Conservation (phyloP, 495 filamentous ascomycete genomes). For the Daldinia childiae region DNA sequence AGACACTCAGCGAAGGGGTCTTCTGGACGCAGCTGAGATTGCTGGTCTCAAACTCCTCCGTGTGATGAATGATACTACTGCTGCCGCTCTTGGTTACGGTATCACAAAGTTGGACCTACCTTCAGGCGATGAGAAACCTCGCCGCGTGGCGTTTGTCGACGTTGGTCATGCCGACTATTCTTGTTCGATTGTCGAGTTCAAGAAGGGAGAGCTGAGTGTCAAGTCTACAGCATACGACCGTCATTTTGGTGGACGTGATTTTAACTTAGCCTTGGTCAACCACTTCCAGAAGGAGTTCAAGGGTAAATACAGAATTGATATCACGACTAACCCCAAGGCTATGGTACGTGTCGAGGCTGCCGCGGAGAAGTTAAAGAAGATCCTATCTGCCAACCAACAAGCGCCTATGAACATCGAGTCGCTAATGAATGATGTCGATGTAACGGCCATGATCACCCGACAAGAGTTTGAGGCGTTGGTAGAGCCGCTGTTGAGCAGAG, state of each 20-base stretch:
- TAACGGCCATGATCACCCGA: slow-evolving; percentile 86
- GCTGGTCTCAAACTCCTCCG: slow-evolving; percentile 91
- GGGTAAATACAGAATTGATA: slow-evolving; percentile 90
- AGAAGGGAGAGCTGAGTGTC: slow-evolving; percentile 95
- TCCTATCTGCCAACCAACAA: slow-evolving; percentile 92
- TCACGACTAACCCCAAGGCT: slow-evolving; percentile 88
- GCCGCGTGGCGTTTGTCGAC: slow-evolving; percentile 91
- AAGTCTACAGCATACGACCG: slow-evolving; percentile 93
- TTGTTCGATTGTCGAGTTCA: slow-evolving; percentile 93
- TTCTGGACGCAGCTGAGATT: slow-evolving; percentile 94
- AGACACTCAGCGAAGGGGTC: slow-evolving; percentile 85
- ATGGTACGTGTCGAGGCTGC: slow-evolving; percentile 84
- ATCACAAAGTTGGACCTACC: slow-evolving; percentile 98
- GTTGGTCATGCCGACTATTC: slow-evolving; percentile 97
- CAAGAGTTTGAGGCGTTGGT: slow-evolving; percentile 93
- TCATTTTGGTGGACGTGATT: slow-evolving; percentile 97
- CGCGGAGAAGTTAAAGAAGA: slow-evolving; percentile 98
- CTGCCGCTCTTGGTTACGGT: slow-evolving; percentile 93
- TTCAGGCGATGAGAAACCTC: slow-evolving; percentile 87
- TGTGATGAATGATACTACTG: slow-evolving; percentile 98
- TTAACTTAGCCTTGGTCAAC: slow-evolving; percentile 93
- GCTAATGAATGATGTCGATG: slow-evolving; percentile 97
- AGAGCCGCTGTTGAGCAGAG: slow-evolving; percentile 81
- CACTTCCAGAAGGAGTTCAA: slow-evolving; percentile 96
- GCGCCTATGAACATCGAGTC: slow-evolving; percentile 99